These are phyloP conservation scores for Centaurea solstitialis DNA, from an alignment of 129 eudicot genomes.

Conservation along the genomic window DNA sequence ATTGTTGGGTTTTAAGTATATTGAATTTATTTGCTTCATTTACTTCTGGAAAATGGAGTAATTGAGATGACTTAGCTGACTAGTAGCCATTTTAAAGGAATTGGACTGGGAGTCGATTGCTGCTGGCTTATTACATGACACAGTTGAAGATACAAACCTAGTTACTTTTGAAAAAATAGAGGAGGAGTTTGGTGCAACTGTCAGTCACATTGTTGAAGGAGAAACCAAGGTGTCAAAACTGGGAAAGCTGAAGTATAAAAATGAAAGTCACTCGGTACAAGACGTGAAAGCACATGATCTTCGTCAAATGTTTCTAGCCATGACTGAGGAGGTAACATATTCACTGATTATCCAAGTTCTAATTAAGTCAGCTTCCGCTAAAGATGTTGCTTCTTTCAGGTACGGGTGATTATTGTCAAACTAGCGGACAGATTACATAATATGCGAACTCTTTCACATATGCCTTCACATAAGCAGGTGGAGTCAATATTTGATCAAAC, in stretches of 20 bases:
- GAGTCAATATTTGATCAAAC: slow-evolving; percentile 6
- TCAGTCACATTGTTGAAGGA: slow-evolving; percentile 97
- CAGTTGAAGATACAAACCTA: slow-evolving; percentile 94
- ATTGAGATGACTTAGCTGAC: slow-evolving; percentile 21
- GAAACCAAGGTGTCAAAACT: slow-evolving; percentile 99
- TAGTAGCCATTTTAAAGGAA: slow-evolving; percentile 52
- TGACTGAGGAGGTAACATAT: slow-evolving; percentile 88
- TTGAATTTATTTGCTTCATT: neutral
- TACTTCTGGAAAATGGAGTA: slow-evolving; percentile 7
- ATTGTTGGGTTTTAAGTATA: slow-evolving; percentile 20
- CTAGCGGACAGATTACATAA: slow-evolving; percentile 98
- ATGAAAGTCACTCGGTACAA: slow-evolving; percentile 76
- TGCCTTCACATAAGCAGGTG: slow-evolving; percentile 99
- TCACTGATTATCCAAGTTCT: slow-evolving; percentile 10
- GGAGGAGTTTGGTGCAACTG: slow-evolving; percentile 83
- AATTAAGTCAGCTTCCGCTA: slow-evolving; percentile 14
- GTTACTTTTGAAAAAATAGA: slow-evolving; percentile 94
- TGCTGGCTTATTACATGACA: slow-evolving; percentile 97
- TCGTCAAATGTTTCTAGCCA: slow-evolving; percentile 96
- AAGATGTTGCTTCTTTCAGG: slow-evolving; percentile 51
- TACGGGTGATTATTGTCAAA: slow-evolving; percentile 96
- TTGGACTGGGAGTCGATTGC: slow-evolving; percentile 99
- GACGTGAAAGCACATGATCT: slow-evolving; percentile 98
- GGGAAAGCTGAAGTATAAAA: slow-evolving; percentile 85
- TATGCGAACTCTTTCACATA: slow-evolving; percentile 97